Base-by-base conservation (phyloP, 1,139 yeast species). In the Dujonia santamariae region DNA sequence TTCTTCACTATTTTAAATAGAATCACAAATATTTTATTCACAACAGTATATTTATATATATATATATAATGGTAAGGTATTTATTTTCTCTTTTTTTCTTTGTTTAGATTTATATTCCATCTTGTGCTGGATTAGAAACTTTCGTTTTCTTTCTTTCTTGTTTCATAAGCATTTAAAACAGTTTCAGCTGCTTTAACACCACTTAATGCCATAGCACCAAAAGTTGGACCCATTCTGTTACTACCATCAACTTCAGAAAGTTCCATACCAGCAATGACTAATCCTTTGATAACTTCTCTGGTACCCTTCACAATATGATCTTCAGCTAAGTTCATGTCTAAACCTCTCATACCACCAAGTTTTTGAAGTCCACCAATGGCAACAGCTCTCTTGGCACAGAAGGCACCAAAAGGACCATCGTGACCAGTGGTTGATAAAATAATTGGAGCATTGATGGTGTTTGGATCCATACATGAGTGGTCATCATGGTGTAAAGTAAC, bases 351-450 rank as follows among this genome's bases (percentile, higher is more conserved):
- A 38, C 83, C 85, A 37, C 80, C 82, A 39, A 79, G 62, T 53
- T 75, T 21, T 19, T 67, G 43, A 67, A 59, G 16, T 60, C 61
- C 73, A 31, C 68, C 63, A 28, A 64, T 52, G 21, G 60, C 63
- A 37, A 72, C 59, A 18, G 41, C 36, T 49, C 73, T 56, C 50
- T 67, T 67, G 19, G 85, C 88, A 40, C 79, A 74, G 61, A 81
- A 82, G n/a, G 90, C 90, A 40, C 92, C 92, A 60, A 82, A 80
- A 36, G 88, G 88, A 48, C 92, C 92, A 54, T 83, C 92, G 50
- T 83, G 92, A 36, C 92, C 92, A 26, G 86, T 76, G 41, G 88
- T 78, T 12, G 88, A 80, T 41, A 83, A 65, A 37, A 83, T 76
- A 36, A 83, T 78, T 50, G 80, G 79, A 42, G 82, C 74, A 53